phyloP scores from a whole-genome alignment of 495 filamentous ascomycete species.

The Hypoxylon lenormandii region DNA sequence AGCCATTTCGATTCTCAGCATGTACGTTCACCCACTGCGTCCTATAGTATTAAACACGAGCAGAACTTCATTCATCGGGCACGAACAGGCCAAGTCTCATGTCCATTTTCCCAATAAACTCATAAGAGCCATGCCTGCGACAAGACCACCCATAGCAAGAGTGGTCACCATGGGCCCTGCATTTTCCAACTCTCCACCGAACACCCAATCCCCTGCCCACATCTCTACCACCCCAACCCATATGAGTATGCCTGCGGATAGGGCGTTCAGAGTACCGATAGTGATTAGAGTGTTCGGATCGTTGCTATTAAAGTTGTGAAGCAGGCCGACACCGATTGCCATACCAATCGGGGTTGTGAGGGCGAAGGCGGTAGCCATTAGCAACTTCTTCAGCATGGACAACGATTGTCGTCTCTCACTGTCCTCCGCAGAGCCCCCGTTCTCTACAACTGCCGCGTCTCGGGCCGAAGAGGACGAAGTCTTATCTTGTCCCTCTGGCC shows the following conservation, averaged over 20 bases:
- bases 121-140: constrained; percentile 57
- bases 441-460: constrained; percentile 1
- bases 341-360: constrained; percentile 70
- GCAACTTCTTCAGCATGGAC: constrained; percentile 55
- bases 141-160: constrained; percentile 50
- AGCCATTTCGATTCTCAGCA: too few species aligned
- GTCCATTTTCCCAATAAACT: constrained; percentile 62
- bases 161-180: constrained; percentile 41
- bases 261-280: constrained; percentile 68
- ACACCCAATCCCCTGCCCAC: constrained; percentile 69
- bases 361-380: constrained; percentile 64
- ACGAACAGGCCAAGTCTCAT: constrained; percentile 24
- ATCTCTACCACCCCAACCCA: constrained; percentile 73
- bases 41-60: too few species aligned
- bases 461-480: constrained; percentile 14
- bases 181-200: constrained; percentile 52
- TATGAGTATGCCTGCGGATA: constrained; percentile 69
- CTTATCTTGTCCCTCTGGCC: constrained; percentile 11
- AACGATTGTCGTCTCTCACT: constrained; percentile 25
- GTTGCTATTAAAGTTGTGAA: constrained; percentile 68
- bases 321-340: constrained; percentile 68
- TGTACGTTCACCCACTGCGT: too few species aligned
- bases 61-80: too few species aligned
- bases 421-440: constrained; percentile 12
- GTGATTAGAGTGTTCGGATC: constrained; percentile 66